phyloP scores from a whole-genome alignment of 768 basidiomycete species.

The Auricularia sp. region DNA sequence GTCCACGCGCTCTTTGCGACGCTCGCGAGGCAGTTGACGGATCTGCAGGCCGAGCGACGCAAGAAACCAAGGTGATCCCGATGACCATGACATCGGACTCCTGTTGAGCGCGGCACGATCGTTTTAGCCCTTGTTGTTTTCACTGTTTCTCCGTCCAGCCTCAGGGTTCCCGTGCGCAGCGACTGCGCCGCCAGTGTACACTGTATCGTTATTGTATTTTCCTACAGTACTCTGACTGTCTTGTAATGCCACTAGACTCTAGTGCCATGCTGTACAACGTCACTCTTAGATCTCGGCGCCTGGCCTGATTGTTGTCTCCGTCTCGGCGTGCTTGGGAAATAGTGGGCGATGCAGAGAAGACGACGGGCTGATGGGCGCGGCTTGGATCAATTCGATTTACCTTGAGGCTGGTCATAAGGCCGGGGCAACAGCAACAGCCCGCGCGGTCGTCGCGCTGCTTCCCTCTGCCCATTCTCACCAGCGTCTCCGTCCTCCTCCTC shows the following conservation, averaged over 20 bases:
- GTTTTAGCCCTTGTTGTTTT: neutral
- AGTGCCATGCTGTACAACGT: neutral
- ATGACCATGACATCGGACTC: neutral
- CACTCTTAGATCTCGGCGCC: no score
- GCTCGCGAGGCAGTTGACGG: neutral
- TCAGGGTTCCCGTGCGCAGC: neutral
- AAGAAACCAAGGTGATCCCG: neutral
- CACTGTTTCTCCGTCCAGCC: neutral
- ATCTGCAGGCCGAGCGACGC: slow-evolving; percentile 1
- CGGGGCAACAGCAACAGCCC: no score
- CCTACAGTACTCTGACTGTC: neutral
- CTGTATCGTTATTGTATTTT: neutral
- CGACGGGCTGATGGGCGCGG: neutral
- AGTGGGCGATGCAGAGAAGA: neutral
- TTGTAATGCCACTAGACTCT: neutral
- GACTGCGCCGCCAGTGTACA: no score
- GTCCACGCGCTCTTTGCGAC: neutral
- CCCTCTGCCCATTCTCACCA: no score
- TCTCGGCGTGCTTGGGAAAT: neutral
- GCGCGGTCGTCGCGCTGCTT: no score
- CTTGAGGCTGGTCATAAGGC: neutral
- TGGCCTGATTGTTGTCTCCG: neutral
- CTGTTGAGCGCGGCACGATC: neutral
- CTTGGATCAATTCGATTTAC: neutral
- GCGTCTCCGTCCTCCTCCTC: neutral